Conservation (phyloP, 176 grass and related monocot genomes). For the Ensete glaucum region DNA sequence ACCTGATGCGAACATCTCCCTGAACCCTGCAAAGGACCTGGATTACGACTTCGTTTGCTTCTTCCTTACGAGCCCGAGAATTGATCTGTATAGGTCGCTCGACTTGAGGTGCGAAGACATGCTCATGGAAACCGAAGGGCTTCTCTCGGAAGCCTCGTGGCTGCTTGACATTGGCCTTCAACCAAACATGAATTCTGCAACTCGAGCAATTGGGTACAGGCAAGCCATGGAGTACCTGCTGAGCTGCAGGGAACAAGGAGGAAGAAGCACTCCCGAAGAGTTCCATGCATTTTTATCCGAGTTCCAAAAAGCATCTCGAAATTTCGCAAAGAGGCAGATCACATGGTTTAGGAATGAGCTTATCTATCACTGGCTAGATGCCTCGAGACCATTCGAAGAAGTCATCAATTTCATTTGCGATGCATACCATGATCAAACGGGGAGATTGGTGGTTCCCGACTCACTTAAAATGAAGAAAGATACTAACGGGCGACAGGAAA, state of each 20-base stretch:
- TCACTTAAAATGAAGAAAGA: constrained; percentile 60
- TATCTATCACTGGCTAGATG: constrained; percentile 66
- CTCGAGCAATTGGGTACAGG: constrained; percentile 67
- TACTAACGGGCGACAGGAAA: constrained; percentile 20
- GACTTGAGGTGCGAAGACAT: constrained; percentile 80
- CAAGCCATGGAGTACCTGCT: constrained; percentile 76
- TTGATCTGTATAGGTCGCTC: constrained; percentile 53
- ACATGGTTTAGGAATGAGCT: constrained; percentile 75
- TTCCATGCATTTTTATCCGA: constrained; percentile 44
- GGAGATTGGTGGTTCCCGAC: constrained; percentile 36
- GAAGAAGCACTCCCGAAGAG: constrained; percentile 45
- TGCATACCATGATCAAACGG: constrained; percentile 30
- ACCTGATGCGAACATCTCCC: neutral
- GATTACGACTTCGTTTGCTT: constrained; percentile 61
- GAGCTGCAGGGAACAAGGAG: constrained; percentile 49
- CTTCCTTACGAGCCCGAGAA: constrained; percentile 39
- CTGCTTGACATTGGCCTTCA: constrained; percentile 59
- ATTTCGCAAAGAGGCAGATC: constrained; percentile 78
- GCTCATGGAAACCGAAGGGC: constrained; percentile 51
- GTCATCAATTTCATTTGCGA: constrained; percentile 49
- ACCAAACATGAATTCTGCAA: constrained; percentile 51
- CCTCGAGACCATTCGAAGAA: constrained; percentile 44
- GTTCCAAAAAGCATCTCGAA: constrained; percentile 59
- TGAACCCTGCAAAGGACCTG: constrained; percentile 24
- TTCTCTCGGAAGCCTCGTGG: constrained; percentile 74